Evolutionary conservation across 2,329 filamentous ascomycete species (phyloP).

Genomic region (Aureobasidium sp.): DNA sequence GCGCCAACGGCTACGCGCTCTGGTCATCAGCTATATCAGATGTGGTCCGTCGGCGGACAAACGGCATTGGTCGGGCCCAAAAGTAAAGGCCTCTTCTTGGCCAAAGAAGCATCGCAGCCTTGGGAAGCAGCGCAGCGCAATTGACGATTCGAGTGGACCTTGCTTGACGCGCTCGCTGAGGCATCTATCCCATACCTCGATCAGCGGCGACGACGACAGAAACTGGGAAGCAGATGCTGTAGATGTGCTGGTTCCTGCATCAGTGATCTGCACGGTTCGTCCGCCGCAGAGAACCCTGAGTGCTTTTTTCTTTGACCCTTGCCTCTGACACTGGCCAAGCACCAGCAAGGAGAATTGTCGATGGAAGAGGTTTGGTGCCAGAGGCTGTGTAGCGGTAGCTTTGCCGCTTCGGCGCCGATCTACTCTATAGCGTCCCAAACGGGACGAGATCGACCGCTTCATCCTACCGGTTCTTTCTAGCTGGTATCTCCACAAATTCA

Average conservation of each 20-base stretch:
- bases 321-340: constrained; percentile 14
- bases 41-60: constrained; percentile 11
- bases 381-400: constrained; percentile 12
- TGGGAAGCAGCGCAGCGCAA: background rate
- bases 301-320: constrained; percentile 14
- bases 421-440: background rate
- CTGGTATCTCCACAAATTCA: constrained; percentile 13
- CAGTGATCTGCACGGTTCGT: constrained; percentile 9
- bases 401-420: background rate
- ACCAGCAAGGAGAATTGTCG: constrained; percentile 14
- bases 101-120: constrained; percentile 4
- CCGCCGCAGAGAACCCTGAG: constrained; percentile 13
- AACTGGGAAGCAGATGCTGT: constrained; percentile 6
- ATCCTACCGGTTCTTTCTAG: background rate
- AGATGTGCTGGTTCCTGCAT: constrained; percentile 11
- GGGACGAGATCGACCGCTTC: constrained; percentile 12
- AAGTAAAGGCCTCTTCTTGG: constrained; percentile 7
- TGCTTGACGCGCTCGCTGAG: background rate
- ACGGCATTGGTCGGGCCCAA: constrained; percentile 6
- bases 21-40: constrained; percentile 12
- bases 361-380: constrained; percentile 11
- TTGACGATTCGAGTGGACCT: constrained; percentile 9
- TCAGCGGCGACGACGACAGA: background rate
- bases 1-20: constrained; percentile 12
- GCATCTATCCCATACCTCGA: background rate